Conservation (phyloP, 306 rosid genomes). For the Medicago lupulina region DNA sequence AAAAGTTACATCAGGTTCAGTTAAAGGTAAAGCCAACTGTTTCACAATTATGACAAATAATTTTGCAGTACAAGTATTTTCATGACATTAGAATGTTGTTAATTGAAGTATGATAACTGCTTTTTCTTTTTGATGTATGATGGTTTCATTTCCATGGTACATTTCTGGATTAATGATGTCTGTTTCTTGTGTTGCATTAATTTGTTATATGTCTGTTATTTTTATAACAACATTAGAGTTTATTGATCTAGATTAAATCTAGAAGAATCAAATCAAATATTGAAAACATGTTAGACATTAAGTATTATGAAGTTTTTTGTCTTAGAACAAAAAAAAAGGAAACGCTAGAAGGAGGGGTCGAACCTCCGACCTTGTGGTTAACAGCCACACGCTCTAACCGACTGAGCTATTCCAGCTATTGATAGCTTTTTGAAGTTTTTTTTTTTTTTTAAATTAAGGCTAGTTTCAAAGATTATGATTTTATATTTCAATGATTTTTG, state of each 20-base stretch:
- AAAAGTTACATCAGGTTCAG: neutral
- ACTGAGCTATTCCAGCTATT: too few relatives aligned
- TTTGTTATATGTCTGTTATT: neutral
- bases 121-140: slow-evolving; percentile 8
- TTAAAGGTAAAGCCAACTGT: slow-evolving; percentile 12
- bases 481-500: too few relatives aligned
- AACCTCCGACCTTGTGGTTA: too few relatives aligned
- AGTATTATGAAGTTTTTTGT: too few relatives aligned
- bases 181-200: slow-evolving; percentile 41
- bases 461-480: too few relatives aligned
- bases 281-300: slow-evolving; percentile 11
- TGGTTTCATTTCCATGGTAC: slow-evolving; percentile 26
- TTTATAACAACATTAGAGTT: slow-evolving; percentile 10
- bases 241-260: slow-evolving; percentile 17
- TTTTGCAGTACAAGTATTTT: slow-evolving; percentile 15
- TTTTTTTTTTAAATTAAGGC: too few relatives aligned
- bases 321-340: too few relatives aligned
- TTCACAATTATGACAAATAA: slow-evolving; percentile 39
- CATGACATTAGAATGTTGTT: slow-evolving; percentile 5
- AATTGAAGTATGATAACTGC: slow-evolving; percentile 31
- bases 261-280: slow-evolving; percentile 30
- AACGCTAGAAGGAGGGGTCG: too few relatives aligned
- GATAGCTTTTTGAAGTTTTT: too few relatives aligned
- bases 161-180: slow-evolving; percentile 26
- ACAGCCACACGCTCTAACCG: too few relatives aligned